Base-by-base conservation (phyloP, 345 rosid species). In the Rhizophora apiculata region DNA sequence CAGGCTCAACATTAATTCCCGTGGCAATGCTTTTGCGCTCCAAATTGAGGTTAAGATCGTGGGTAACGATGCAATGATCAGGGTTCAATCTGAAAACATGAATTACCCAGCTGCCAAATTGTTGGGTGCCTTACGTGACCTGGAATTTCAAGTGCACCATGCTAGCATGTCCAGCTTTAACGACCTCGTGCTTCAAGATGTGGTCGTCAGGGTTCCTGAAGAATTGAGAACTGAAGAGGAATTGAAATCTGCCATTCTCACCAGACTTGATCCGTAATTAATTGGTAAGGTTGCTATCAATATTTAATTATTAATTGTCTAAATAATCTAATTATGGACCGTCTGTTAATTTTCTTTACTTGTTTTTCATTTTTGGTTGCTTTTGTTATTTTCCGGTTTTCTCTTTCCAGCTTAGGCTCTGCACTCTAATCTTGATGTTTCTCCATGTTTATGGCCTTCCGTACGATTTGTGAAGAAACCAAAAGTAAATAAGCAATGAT, bases 141-240 rank as follows among this genome's bases (percentile, higher is more conserved):
- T 90, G 55, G 87, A 90, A 56, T 67, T 90, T n/a, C 85, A 81
- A 49, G 84, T 90, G 57, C 83, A 69, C 57, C 89, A 90, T 60
- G 90, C 88, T 1, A 86, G 90, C 63, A 64, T 90, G 72, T 85
- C 90, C 9, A 74, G 80, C 46, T 79, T 88, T 5, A 80, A 88
- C 22, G 84, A 82, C 43, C 81, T 88, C 18, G 79, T 88, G 89
- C 87, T 88, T 57, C 96, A 88, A 49, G 91, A 90, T 61, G 83
- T 83, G 6, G 86, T 84, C 6, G 93, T 85, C 67, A 68, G 72
- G 72, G 79, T 89, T 62, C 89, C 89, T 3, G 80, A 78, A 2
- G 83, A 83, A 49, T 48, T 72, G 7, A 69, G 64, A 71, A 69
- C 70, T 9, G 87, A 82, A 69, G 85, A 77, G 9, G 78, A 26